phyloP scores from a whole-genome alignment of 768 basidiomycete species.

The Tricholoma sp. region DNA sequence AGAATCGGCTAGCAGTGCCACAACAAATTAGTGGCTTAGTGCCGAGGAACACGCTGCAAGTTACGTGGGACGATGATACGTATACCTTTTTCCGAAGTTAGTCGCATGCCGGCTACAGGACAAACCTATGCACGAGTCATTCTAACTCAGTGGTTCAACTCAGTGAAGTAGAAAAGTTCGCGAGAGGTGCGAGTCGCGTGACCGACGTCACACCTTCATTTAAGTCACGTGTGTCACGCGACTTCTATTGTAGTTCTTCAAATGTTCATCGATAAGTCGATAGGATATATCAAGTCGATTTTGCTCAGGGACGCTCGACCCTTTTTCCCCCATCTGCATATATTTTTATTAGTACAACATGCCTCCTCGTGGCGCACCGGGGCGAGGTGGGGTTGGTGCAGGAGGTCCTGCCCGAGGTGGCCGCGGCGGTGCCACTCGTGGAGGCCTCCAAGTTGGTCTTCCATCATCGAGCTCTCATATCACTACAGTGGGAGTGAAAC shows the following conservation, averaged over 20 bases:
- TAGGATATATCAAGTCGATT: conserved; percentile 5
- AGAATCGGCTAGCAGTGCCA: not conserved
- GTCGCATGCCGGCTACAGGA: too few species aligned
- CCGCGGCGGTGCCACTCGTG: conserved; percentile 27
- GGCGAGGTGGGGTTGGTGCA: conserved; percentile 23
- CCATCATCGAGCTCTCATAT: conserved; percentile 30
- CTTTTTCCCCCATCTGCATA: conserved; percentile 9
- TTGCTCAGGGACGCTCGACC: not conserved
- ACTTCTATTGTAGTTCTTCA: conserved; percentile 11
- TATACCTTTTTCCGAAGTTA: not conserved
- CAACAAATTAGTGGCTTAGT: not conserved
- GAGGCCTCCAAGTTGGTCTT: conserved; percentile 23
- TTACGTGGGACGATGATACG: not conserved
- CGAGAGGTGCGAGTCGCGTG: too few species aligned
- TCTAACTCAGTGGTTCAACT: too few species aligned
- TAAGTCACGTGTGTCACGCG: conserved; percentile 6
- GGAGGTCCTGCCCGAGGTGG: conserved; percentile 27
- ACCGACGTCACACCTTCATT: conserved; percentile 6
- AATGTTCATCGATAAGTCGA: conserved; percentile 17
- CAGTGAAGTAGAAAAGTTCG: too few species aligned
- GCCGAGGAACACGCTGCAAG: not conserved
- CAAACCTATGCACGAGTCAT: not conserved
- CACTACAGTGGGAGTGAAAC: conserved; percentile 60
- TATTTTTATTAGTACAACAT: conserved; percentile 19
- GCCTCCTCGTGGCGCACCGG: conserved; percentile 34